Evolutionary conservation across 805 yeast genomes (phyloP).

Genomic region (Lachancea mirantina): DNA sequence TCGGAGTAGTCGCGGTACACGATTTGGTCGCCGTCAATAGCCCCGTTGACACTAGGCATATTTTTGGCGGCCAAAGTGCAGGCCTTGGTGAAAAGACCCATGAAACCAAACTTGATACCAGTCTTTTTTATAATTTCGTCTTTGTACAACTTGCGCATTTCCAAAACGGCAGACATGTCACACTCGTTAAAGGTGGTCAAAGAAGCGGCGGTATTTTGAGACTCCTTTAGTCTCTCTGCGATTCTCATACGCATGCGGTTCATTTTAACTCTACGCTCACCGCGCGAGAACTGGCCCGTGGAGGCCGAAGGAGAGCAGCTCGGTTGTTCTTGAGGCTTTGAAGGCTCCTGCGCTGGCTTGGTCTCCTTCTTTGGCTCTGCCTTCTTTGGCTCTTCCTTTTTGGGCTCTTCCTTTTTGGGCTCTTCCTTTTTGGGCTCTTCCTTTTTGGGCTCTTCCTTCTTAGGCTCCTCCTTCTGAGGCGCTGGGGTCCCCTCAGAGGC

Average conservation of each 20-base stretch:
- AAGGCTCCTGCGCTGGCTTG: slow-evolving; percentile 23
- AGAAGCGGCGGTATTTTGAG: slow-evolving; percentile 98
- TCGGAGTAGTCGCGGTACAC: slow-evolving; percentile 96
- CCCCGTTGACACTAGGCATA: slow-evolving; percentile 90
- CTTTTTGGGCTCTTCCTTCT: slow-evolving; percentile 24
- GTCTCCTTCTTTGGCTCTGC: slow-evolving; percentile 24
- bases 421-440: slow-evolving; percentile 25
- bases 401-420: slow-evolving; percentile 30
- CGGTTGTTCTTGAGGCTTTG: too few species aligned
- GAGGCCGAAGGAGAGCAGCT: slow-evolving; percentile 31
- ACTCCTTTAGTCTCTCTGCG: slow-evolving; percentile 97
- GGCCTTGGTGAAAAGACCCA: slow-evolving; percentile 98
- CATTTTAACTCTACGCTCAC: slow-evolving; percentile 92
- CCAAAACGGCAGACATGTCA: slow-evolving; percentile 87
- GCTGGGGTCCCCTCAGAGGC: slow-evolving; percentile 23
- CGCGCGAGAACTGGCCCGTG: slow-evolving; percentile 59
- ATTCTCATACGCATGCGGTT: slow-evolving; percentile 99
- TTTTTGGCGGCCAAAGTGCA: slow-evolving; percentile 88
- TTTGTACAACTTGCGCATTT: slow-evolving; percentile 93
- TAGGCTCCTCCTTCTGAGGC: slow-evolving; percentile 20
- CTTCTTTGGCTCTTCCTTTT: slow-evolving; percentile 20
- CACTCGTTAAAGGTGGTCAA: slow-evolving; percentile 97
- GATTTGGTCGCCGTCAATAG: slow-evolving; percentile 89
- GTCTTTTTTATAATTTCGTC: slow-evolving; percentile 92
- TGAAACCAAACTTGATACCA: slow-evolving; percentile 94